Base-by-base conservation (phyloP, 495 filamentous ascomycete genomes). In the Neurospora sp. region DNA sequence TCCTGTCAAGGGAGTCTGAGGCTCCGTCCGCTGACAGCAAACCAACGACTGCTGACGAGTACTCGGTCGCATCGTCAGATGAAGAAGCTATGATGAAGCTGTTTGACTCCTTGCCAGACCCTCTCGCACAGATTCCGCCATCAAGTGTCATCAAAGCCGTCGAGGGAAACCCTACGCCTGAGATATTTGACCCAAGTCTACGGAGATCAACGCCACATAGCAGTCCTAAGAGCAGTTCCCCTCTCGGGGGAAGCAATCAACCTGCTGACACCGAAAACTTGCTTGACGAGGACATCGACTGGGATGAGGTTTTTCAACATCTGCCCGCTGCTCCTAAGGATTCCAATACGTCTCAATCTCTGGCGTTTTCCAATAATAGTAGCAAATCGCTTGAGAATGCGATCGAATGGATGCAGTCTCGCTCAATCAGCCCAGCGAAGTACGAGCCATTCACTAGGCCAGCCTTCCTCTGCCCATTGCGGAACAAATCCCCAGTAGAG, bases 401-500 rank as follows among this genome's bases (percentile, higher is more conserved):
- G 0, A 19, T 66, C 13, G 13, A 66, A 15, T 66, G 54, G 54
- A 66, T 66, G 54, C 54, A 34, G 6, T 66, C 54, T 4, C 54
- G 54, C 3, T 34, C 54, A 66, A 66, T 66, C 15, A 66, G 54
- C 24, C 66, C 37, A 31, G 0, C 5, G 1, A 42, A 42, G 8
- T n/a, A 31, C 36, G 38, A 72, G 5, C 84, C 78, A 71, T 87
- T 90, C 71, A 80, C 82, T 11, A 79, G 89, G 39, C 80, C 83
- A 1, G 74, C 82, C 0, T 90, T 89, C 74, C 89, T 88, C 24
- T 45, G 62, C 11, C 81, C 79, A 13, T 76, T 88, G 31, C 80
- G 79, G 2, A 87, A 89, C 75, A 85, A 88, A 24, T 86, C 85
- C 36, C 83, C 83, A 0, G 81, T 91, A 39, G 74, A 84, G 2